phyloP scores from a whole-genome alignment of 73 alveolate genomes.

The Breviolum minutum region DNA sequence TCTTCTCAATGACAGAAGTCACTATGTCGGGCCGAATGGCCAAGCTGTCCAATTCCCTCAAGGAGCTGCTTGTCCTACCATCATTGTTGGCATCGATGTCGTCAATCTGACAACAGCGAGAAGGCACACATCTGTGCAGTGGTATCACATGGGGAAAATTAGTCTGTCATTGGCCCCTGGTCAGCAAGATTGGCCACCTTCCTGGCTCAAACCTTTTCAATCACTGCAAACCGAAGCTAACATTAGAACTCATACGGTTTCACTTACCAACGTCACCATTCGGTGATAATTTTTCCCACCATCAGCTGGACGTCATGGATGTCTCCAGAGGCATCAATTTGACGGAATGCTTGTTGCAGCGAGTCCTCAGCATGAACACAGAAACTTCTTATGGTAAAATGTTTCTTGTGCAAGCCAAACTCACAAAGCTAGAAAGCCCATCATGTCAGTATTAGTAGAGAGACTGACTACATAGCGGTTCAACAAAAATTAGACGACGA shows the following conservation, averaged over 20 bases:
- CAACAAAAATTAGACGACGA: background rate
- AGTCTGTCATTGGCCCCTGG: too few relatives aligned
- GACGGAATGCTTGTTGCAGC: slow-evolving; percentile 55
- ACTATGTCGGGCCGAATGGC: background rate
- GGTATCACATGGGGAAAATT: background rate
- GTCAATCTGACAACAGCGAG: slow-evolving; percentile 48
- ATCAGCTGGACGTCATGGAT: slow-evolving; percentile 92
- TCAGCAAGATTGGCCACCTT: background rate
- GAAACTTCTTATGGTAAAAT: background rate
- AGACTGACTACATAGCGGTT: too few relatives aligned
- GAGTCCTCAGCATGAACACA: slow-evolving; percentile 31
- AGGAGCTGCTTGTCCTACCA: slow-evolving; percentile 32
- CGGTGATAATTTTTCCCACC: background rate
- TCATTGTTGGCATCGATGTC: slow-evolving; percentile 93
- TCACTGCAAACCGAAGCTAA: background rate
- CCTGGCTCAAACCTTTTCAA: background rate
- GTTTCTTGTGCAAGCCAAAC: too few relatives aligned
- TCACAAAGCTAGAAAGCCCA: too few relatives aligned
- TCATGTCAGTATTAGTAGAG: background rate
- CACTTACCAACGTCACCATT: background rate
- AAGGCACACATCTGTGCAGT: background rate
- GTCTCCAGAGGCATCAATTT: slow-evolving; percentile 82
- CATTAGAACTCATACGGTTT: background rate
- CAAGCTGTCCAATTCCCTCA: too few relatives aligned
- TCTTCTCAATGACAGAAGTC: background rate